Evolutionary conservation across 129 eudicot genomes (phyloP).

Genomic region (Pittosporum tobira): DNA sequence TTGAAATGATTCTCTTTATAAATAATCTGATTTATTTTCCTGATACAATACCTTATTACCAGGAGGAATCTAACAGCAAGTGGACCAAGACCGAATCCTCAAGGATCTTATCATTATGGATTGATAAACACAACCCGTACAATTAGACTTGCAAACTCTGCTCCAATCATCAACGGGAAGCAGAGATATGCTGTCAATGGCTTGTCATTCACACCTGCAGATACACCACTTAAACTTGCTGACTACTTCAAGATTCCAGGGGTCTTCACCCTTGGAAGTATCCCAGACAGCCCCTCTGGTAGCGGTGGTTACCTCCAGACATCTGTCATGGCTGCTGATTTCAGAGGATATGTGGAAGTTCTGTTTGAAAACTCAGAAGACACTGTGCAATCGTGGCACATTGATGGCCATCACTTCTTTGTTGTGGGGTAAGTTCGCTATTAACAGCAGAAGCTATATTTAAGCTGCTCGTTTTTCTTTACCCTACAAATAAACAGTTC

Average conservation of each 20-base stretch:
- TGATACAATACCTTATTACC: not conserved
- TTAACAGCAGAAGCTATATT: not conserved
- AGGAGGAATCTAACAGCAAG: conserved; percentile 69
- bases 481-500: not conserved
- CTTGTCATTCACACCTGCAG: conserved; percentile 43
- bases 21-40: not conserved
- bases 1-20: no score
- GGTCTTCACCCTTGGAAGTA: conserved; percentile 57
- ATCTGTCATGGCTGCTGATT: conserved; percentile 54
- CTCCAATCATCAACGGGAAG: conserved; percentile 43
- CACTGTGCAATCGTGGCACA: conserved; percentile 54
- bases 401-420: conserved; percentile 71
- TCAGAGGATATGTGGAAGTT: conserved; percentile 51
- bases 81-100: conserved; percentile 82
- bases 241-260: conserved; percentile 71
- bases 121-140: conserved; percentile 53
- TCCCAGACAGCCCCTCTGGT: conserved; percentile 41
- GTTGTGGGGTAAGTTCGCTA: conserved; percentile 52
- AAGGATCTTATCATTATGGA: conserved; percentile 77
- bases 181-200: conserved; percentile 64
- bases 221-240: conserved; percentile 73
- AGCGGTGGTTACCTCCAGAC: conserved; percentile 43
- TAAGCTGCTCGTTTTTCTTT: not conserved
- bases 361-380: conserved; percentile 61
- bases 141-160: conserved; percentile 48